phyloP scores from a whole-genome alignment of 2,329 filamentous ascomycete genomes.

The Fusarium brevicatenulatum region DNA sequence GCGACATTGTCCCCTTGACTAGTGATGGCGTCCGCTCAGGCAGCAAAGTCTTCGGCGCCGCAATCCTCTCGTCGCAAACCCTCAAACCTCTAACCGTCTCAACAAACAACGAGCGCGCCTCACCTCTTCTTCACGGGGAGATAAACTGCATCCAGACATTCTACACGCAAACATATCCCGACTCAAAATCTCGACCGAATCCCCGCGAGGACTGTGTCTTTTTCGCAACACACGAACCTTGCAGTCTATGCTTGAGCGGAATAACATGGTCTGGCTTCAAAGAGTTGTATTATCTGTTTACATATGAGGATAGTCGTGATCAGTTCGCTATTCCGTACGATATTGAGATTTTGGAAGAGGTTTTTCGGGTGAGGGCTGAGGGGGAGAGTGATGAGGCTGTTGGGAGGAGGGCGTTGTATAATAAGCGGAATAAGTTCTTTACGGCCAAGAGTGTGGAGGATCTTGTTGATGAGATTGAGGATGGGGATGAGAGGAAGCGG shows the following conservation, averaged over 20 bases:
- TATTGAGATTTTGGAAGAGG: slow-evolving; percentile 65
- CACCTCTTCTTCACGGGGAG: slow-evolving; percentile 67
- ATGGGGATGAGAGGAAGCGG: slow-evolving; percentile 46
- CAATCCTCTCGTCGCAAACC: slow-evolving; percentile 57
- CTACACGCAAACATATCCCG: slow-evolving; percentile 54
- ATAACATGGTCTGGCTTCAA: slow-evolving; percentile 68
- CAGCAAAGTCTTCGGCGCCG: slow-evolving; percentile 67
- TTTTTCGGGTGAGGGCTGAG: slow-evolving; percentile 60
- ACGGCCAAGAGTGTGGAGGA: slow-evolving; percentile 55
- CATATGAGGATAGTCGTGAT: slow-evolving; percentile 67
- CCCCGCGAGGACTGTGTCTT: slow-evolving; percentile 62
- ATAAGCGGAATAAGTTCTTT: slow-evolving; percentile 67
- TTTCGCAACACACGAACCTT: slow-evolving; percentile 68
- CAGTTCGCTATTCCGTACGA: slow-evolving; percentile 66
- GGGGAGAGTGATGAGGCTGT: slow-evolving; percentile 53
- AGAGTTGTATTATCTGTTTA: slow-evolving; percentile 68
- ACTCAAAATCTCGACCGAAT: slow-evolving; percentile 51
- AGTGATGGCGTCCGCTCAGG: slow-evolving; percentile 60
- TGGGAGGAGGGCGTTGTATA: slow-evolving; percentile 59
- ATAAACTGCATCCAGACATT: slow-evolving; percentile 70
- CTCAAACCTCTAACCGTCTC: slow-evolving; percentile 59
- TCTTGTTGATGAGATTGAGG: slow-evolving; percentile 51
- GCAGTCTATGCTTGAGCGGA: slow-evolving; percentile 66
- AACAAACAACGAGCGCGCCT: slow-evolving; percentile 65
- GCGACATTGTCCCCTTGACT: slow-evolving; percentile 62